A percentile compares a stretch with the other conserved stretches of the same genome.
These are phyloP conservation scores for Pseudogymnoascus sp. DNA, from an alignment of 2,329 filamentous ascomycete species.

Conservation along the genomic window DNA sequence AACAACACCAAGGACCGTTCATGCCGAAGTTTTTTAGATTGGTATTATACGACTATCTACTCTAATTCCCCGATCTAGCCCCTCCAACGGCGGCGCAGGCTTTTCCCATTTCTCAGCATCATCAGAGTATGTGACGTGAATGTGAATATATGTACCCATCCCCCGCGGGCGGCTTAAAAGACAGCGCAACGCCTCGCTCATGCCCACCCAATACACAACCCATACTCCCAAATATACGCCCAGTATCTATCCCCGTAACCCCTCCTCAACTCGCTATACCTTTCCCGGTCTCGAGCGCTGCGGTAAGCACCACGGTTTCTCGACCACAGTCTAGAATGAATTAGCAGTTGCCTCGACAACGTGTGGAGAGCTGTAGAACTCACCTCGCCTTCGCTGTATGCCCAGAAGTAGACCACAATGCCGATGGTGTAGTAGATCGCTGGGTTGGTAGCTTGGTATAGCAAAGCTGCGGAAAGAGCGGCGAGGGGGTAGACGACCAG, in stretches of 20 bases:
- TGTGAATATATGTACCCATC: background rate
- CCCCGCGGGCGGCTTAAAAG: background rate
- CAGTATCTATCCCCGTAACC: background rate
- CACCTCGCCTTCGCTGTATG: slow-evolving; percentile 94
- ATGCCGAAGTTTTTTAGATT: background rate
- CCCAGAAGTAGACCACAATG: slow-evolving; percentile 88
- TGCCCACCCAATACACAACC: background rate
- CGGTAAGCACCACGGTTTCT: slow-evolving; percentile 2
- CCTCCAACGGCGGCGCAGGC: background rate
- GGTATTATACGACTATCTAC: slow-evolving; percentile 2
- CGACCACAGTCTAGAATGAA: background rate
- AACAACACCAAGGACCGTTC: background rate
- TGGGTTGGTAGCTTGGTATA: slow-evolving; percentile 90
- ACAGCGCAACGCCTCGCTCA: background rate
- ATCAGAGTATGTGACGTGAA: slow-evolving; percentile 2
- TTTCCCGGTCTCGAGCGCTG: background rate
- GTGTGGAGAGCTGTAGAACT: background rate
- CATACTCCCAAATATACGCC: background rate
- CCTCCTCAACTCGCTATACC: background rate
- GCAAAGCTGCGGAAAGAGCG: slow-evolving; percentile 62
- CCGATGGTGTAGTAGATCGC: slow-evolving; percentile 87
- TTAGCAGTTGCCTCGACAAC: background rate
- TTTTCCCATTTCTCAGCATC: background rate
- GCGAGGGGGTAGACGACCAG: slow-evolving; percentile 75
- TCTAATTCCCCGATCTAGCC: background rate